Conservation (phyloP, 768 basidiomycete species). For the Lentinula sp. region DNA sequence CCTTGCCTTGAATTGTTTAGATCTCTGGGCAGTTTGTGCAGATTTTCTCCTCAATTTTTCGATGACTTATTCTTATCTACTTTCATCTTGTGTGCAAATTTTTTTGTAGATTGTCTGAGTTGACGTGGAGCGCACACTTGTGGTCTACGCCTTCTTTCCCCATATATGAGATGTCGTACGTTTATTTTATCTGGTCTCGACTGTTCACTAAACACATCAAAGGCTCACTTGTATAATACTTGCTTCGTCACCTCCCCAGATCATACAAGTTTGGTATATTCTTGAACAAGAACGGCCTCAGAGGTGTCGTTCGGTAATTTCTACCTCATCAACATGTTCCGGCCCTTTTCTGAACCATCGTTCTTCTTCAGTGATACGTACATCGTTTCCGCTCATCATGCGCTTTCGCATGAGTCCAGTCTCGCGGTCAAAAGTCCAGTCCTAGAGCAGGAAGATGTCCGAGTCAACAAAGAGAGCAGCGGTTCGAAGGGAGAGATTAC, state of each 20-base stretch:
- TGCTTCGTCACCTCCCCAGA: constrained; percentile 43
- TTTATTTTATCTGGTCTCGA: constrained; percentile 1
- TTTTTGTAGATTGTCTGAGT: constrained; percentile 41
- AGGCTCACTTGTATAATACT: constrained; percentile 41
- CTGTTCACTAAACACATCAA: neutral
- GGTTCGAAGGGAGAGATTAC: constrained; percentile 8
- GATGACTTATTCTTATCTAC: constrained; percentile 8
- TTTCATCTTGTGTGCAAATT: constrained; percentile 48
- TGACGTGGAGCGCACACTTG: constrained; percentile 51
- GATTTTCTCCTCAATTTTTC: neutral
- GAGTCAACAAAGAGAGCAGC: neutral
- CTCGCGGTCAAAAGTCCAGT: constrained; percentile 44
- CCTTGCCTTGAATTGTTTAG: constrained; percentile 31
- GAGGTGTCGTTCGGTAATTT: constrained; percentile 7
- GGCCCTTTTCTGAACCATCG: constrained; percentile 37
- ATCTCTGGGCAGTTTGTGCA: constrained; percentile 16
- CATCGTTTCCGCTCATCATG: constrained; percentile 45
- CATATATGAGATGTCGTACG: constrained; percentile 39
- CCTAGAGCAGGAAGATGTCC: constrained; percentile 19
- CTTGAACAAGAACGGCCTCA: neutral
- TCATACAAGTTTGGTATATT: too few species aligned
- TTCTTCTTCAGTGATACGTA: constrained; percentile 37
- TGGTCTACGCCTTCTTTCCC: constrained; percentile 33
- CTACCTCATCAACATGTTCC: constrained; percentile 5
- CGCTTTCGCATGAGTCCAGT: constrained; percentile 49